These are phyloP conservation scores for Sclerospora graminicola DNA, from an alignment of 352 stramenopile genomes.

Conservation along the genomic window DNA sequence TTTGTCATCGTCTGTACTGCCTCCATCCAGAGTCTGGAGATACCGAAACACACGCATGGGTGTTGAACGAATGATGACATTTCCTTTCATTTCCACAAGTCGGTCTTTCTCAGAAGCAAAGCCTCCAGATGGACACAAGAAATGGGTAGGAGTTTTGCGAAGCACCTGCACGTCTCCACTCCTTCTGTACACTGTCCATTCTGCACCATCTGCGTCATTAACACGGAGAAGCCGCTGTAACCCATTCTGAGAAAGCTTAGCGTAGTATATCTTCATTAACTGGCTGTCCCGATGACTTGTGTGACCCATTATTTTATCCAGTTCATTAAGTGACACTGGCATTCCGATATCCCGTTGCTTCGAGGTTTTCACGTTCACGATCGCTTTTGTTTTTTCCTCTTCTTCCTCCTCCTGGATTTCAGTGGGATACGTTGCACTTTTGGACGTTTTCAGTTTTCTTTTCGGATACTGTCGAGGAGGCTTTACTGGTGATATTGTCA, in stretches of 20 bases:
- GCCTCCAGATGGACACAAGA: constrained; percentile 12
- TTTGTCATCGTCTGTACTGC: constrained; percentile 22
- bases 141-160: constrained; percentile 29
- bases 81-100: constrained; percentile 70
- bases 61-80: constrained; percentile 33
- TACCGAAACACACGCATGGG: constrained; percentile 49
- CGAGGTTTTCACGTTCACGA: constrained; percentile 5
- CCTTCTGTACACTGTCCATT: constrained; percentile 40
- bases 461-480: constrained; percentile 14
- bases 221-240: constrained; percentile 39
- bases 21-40: constrained; percentile 43
- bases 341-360: constrained; percentile 10
- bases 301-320: constrained; percentile 47
- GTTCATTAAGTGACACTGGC: constrained; percentile 33
- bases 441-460: constrained; percentile 49
- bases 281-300: constrained; percentile 58
- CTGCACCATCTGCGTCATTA: constrained; percentile 20
- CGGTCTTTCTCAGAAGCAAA: constrained; percentile 28
- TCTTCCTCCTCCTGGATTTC: constrained; percentile 28
- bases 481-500: constrained; percentile 17
- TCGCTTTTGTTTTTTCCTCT: constrained; percentile 13
- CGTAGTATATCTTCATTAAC: constrained; percentile 67
- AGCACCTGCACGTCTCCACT: constrained; percentile 25
- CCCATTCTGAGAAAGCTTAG: constrained; percentile 46
- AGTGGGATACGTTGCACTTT: constrained; percentile 17